Evolutionary conservation across 2,329 filamentous ascomycete genomes (phyloP).

Genomic region (Sporothrix humicola): DNA sequence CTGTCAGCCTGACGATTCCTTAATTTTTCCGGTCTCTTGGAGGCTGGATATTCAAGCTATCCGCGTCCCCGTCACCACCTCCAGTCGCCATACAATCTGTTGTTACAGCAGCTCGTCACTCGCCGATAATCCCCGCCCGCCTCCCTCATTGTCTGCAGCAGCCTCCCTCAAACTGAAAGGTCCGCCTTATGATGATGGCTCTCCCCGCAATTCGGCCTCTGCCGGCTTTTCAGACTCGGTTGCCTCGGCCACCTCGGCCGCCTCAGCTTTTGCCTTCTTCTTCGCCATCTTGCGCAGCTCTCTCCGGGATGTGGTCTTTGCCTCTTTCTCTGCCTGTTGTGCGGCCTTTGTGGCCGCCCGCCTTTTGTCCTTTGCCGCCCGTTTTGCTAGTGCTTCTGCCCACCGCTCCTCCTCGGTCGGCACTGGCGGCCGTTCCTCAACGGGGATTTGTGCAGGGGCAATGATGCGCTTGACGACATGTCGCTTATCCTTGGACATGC

Average conservation of each 20-base stretch:
- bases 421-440: conserved; percentile 68
- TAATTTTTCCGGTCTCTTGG: not conserved
- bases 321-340: conserved; percentile 35
- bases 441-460: conserved; percentile 67
- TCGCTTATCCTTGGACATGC: conserved; percentile 68
- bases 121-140: not conserved
- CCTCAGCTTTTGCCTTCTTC: conserved; percentile 18
- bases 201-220: conserved; percentile 28
- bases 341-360: conserved; percentile 46
- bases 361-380: conserved; percentile 62
- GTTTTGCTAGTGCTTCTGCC: conserved; percentile 59
- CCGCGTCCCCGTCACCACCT: not conserved
- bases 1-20: not conserved
- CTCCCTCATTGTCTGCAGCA: not conserved
- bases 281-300: conserved; percentile 31
- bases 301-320: conserved; percentile 29
- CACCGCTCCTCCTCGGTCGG: conserved; percentile 68
- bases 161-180: not conserved
- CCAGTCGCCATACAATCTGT: conserved; percentile 23
- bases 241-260: conserved; percentile 15
- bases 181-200: conserved; percentile 8
- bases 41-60: not conserved
- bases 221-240: conserved; percentile 9
- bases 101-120: conserved; percentile 3
- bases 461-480: conserved; percentile 79